These are phyloP conservation scores for Solanum hybrid DNA, from an alignment of 305 asterid genomes.

Conservation along the genomic window DNA sequence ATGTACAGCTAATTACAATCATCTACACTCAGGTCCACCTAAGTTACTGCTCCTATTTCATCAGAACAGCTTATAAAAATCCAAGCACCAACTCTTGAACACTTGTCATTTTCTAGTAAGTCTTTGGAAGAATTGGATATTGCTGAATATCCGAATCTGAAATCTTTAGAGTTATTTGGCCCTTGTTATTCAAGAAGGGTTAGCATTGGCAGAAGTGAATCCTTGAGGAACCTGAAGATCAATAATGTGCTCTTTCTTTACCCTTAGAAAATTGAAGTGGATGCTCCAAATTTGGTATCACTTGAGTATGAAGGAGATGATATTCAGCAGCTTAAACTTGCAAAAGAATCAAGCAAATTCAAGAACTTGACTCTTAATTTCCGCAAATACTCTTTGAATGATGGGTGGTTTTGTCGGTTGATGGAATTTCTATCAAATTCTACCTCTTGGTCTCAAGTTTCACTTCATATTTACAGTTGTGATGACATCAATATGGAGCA, in stretches of 20 bases:
- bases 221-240: background rate
- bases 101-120: background rate
- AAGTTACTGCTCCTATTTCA: no score
- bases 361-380: no score
- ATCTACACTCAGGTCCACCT: no score
- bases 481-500: background rate
- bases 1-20: no score
- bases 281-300: background rate
- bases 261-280: background rate
- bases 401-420: background rate
- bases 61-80: no score
- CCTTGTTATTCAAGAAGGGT: background rate
- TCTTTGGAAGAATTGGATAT: background rate
- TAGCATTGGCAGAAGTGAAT: background rate
- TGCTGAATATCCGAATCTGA: background rate
- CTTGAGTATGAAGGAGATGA: background rate
- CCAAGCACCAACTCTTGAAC: no score
- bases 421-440: background rate
- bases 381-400: background rate
- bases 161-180: background rate
- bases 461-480: background rate
- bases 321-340: no score
- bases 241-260: no score
- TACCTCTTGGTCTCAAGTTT: background rate
- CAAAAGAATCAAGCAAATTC: no score